Base-by-base conservation (phyloP, 192 early-diverging fungal genomes). In the Allomyces javanicus region DNA sequence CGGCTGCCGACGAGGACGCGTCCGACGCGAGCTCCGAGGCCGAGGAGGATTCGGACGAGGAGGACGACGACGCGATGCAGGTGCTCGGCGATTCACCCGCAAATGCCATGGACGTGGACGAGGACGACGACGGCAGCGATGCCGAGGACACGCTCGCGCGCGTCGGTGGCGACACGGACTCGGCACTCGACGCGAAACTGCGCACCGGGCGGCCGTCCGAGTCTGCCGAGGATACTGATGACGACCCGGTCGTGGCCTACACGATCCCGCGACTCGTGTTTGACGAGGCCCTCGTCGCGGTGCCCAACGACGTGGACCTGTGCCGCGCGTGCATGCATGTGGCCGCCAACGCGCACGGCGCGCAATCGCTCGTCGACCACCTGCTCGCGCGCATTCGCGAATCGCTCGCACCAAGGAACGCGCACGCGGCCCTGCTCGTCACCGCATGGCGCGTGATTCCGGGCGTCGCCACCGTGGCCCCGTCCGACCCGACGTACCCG, bases 91-190 rank as follows among this genome's bases (percentile, higher is more conserved):
- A 40, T 9, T 3, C 33, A 9, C 75, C 79, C 45, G 81, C 84
- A 62, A 76, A 80, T 44, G 71, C 81, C 64, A 71, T 85, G 22
- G 79, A 79, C 10, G 70, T 77, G 24, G 68, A 73, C 0, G 71
- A 70, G n/a, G 73, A 76, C 23, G 71, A 70, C 6, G 75, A 76
- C 25, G 33, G 33, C 33, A 40, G 33, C 7, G 33, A 40, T 40
- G 76, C 79, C 61, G 81, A 84, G 63, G 77, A 80, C 26, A 72
- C 81, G 65, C 71, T 85, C 21, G 77, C 78, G 58, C 78, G 76
- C 21, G 74, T 83, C 45, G 82, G 79, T 14, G 83, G 81, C 9
- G 77, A 78, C 17, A 21, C 50, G 17, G 17, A n/a, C 17, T 58
- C 50, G 17, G 50, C 50, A 14, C 50, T 58, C 17, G 50, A 58